phyloP scores from a whole-genome alignment of 2,329 filamentous ascomycete species.

The Penicillium sclerotiorum region DNA sequence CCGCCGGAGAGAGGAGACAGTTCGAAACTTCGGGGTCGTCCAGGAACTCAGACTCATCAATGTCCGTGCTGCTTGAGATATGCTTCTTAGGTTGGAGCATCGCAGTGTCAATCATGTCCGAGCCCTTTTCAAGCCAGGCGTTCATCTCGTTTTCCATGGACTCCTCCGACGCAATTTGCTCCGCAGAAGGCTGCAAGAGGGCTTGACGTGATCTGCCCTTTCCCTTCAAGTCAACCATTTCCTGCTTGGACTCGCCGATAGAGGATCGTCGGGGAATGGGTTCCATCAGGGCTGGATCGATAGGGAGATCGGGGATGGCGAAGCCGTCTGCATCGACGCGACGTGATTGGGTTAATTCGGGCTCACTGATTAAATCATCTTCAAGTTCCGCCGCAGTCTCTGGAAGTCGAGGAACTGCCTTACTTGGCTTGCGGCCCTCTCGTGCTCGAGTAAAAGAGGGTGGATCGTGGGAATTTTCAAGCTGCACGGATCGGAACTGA shows the following conservation, averaged over 20 bases:
- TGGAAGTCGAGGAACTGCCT: conserved; percentile 33
- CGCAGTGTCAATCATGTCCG: conserved; percentile 37
- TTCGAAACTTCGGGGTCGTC: conserved; percentile 85
- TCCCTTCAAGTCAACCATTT: conserved; percentile 23
- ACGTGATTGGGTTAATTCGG: conserved; percentile 31
- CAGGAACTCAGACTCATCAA: conserved; percentile 80
- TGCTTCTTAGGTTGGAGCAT: conserved; percentile 40
- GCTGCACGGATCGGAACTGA: conserved; percentile 65
- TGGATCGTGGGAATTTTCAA: conserved; percentile 75
- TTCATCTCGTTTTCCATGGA: conserved; percentile 70
- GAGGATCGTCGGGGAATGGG: conserved; percentile 21
- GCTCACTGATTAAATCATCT: conserved; percentile 38
- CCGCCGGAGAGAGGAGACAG: conserved; percentile 72
- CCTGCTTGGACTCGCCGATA: conserved; percentile 24
- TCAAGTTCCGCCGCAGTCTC: conserved; percentile 47
- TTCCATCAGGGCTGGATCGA: conserved; percentile 47
- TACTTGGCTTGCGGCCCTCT: conserved; percentile 61
- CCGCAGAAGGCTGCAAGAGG: conserved; percentile 55
- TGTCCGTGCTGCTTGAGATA: conserved; percentile 58
- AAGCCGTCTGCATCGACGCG: conserved; percentile 69
- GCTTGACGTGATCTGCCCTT: conserved; percentile 34
- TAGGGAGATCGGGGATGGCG: conserved; percentile 59
- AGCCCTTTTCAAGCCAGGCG: conserved; percentile 59
- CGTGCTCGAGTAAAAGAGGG: conserved; percentile 68
- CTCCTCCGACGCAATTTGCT: conserved; percentile 62